A percentile compares a stretch with the other conserved stretches of the same genome.
phyloP scores from a whole-genome alignment of 148 eudicot species.

The Fagopyrum tataricum region DNA sequence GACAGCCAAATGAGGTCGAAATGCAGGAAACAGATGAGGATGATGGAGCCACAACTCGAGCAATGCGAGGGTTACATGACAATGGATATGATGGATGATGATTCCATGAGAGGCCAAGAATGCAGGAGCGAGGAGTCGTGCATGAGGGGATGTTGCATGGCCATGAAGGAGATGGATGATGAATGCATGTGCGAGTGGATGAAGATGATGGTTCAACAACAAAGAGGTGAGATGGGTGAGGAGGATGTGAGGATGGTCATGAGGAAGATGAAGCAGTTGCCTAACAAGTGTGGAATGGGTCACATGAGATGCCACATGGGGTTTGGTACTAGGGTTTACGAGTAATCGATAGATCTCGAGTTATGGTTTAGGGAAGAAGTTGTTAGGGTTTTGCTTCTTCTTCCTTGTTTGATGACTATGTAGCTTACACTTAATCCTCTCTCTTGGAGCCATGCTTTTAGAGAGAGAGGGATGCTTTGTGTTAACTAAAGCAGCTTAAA shows the following conservation, averaged over 20 bases:
- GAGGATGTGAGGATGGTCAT: conserved; percentile 17
- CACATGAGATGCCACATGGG: conserved; percentile 13
- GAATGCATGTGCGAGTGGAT: conserved; percentile 27
- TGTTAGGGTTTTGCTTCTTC: neutral
- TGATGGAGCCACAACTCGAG: conserved; percentile 18
- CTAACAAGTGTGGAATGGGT: conserved; percentile 18
- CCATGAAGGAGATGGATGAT: conserved; percentile 21
- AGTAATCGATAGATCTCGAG: neutral
- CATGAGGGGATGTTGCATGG: conserved; percentile 27
- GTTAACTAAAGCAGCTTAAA: neutral
- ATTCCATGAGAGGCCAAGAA: neutral
- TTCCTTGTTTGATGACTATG: neutral
- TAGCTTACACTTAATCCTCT: neutral
- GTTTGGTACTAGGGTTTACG: neutral
- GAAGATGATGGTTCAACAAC: conserved; percentile 16
- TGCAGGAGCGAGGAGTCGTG: conserved; percentile 15
- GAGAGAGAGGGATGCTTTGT: conserved; percentile 1
- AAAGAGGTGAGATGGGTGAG: conserved; percentile 17
- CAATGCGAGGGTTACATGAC: conserved; percentile 27
- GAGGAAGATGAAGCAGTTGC: conserved; percentile 24
- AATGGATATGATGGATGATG: conserved; percentile 10
- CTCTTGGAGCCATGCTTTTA: conserved; percentile 3
- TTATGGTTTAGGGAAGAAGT: neutral
- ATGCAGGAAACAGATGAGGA: conserved; percentile 26
- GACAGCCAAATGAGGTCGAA: conserved; percentile 9